Conservation (phyloP, 805 yeast genomes). For the Metschnikowia reukaufii region DNA sequence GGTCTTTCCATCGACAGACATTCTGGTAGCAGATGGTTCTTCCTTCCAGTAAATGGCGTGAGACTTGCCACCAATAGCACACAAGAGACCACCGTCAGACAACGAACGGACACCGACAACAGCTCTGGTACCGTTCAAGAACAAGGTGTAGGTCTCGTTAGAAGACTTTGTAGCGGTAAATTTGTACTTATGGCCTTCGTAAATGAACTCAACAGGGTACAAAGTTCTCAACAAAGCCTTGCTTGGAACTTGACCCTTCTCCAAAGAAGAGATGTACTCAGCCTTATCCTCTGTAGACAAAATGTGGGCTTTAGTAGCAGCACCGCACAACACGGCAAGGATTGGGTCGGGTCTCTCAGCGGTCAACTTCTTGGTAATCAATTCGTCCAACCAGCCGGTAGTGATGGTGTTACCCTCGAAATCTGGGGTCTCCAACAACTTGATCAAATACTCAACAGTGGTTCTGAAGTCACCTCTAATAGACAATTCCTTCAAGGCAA, state of each 20-base stretch:
- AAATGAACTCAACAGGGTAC: slow-evolving; percentile 91
- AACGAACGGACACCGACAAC: slow-evolving; percentile 85
- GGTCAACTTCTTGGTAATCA: slow-evolving; percentile 88
- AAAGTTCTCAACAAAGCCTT: slow-evolving; percentile 80
- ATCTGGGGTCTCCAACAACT: slow-evolving; percentile 92
- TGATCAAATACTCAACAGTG: slow-evolving; percentile 94
- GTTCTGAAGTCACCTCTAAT: slow-evolving; percentile 99
- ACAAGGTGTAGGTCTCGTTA: slow-evolving; percentile 78
- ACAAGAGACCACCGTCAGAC: slow-evolving; percentile 90
- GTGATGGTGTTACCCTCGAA: slow-evolving; percentile 96
- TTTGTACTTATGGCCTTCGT: slow-evolving; percentile 89
- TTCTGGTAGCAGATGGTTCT: slow-evolving; percentile 91
- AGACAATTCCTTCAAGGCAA: slow-evolving; percentile 92
- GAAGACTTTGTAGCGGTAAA: slow-evolving; percentile 96
- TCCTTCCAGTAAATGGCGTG: slow-evolving; percentile 98
- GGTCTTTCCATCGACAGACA: slow-evolving; percentile 93
- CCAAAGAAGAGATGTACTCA: slow-evolving; percentile 74
- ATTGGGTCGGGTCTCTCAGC: slow-evolving; percentile 95
- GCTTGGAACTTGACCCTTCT: slow-evolving; percentile 93
- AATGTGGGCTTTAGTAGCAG: slow-evolving; percentile 91
- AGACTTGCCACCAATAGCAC: slow-evolving; percentile 87
- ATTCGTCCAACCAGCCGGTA: slow-evolving; percentile 98
- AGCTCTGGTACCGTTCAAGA: slow-evolving; percentile 89
- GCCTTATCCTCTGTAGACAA: slow-evolving; percentile 67
- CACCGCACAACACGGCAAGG: slow-evolving; percentile 94